These are phyloP conservation scores for Barnettozyma populi DNA, from an alignment of 805 yeast species.

Conservation along the genomic window DNA sequence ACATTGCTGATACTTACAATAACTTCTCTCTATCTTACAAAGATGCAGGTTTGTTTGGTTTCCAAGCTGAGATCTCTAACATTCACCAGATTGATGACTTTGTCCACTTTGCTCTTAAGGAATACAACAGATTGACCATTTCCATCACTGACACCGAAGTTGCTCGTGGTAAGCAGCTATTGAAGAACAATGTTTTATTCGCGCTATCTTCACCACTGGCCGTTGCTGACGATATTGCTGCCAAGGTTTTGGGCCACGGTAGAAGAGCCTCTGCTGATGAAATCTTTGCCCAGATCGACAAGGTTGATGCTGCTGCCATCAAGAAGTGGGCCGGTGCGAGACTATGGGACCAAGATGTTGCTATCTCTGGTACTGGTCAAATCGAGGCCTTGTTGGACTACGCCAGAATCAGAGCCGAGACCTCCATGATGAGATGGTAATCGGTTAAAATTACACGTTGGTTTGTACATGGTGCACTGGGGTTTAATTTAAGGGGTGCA, in stretches of 20 bases:
- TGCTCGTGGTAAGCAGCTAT: constrained; percentile 67
- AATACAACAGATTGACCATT: constrained; percentile 81
- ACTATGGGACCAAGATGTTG: constrained; percentile 83
- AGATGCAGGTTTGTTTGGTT: constrained; percentile 83
- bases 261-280: constrained; percentile 57
- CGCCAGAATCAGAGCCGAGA: constrained; percentile 81
- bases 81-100: constrained; percentile 63
- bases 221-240: constrained; percentile 53
- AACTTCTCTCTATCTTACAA: constrained; percentile 72
- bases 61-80: constrained; percentile 60
- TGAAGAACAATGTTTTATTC: constrained; percentile 57
- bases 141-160: constrained; percentile 75
- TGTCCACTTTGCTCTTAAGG: constrained; percentile 74
- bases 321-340: constrained; percentile 69
- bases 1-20: constrained; percentile 62
- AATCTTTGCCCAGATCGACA: constrained; percentile 56
- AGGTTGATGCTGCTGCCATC: constrained; percentile 52
- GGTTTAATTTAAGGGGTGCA: background rate
- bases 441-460: background rate
- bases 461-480: background rate
- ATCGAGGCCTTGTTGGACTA: constrained; percentile 81
- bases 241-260: constrained; percentile 54
- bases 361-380: constrained; percentile 79
- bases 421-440: constrained; percentile 84
- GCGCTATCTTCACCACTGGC: constrained; percentile 43